A percentile compares a stretch with the other conserved stretches of the same genome.
phyloP scores from a whole-genome alignment of 2,329 filamentous ascomycete species.

The Coniella lustricola region DNA sequence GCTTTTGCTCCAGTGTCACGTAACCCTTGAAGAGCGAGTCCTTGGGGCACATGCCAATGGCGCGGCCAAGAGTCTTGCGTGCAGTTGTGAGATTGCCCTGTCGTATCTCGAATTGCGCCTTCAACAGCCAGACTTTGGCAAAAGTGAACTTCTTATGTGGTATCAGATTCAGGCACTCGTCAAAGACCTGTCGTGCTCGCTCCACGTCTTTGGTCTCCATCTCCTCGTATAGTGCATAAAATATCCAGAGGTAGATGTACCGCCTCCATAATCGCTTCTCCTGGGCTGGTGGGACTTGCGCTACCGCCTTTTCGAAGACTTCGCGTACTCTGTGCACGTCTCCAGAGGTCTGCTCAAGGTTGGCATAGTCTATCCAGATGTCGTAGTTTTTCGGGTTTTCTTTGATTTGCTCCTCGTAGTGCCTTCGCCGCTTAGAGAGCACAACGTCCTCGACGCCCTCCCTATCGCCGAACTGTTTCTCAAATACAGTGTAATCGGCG shows the following conservation, averaged over 20 bases:
- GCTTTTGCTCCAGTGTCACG: constrained; percentile 82
- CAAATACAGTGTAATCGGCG: constrained; percentile 93
- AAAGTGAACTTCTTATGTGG: constrained; percentile 98
- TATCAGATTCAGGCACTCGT: constrained; percentile 77
- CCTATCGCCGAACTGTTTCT: constrained; percentile 92
- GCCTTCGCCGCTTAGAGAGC: constrained; percentile 82
- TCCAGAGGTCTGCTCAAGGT: constrained; percentile 78
- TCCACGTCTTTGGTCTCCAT: constrained; percentile 71
- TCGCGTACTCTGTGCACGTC: constrained; percentile 81
- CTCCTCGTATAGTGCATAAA: constrained; percentile 95
- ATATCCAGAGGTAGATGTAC: constrained; percentile 97
- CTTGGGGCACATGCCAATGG: constrained; percentile 92
- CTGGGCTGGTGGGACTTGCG: constrained; percentile 87
- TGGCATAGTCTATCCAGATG: constrained; percentile 90
- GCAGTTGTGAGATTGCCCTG: constrained; percentile 74
- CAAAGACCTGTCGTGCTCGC: constrained; percentile 83
- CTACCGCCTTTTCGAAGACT: constrained; percentile 91
- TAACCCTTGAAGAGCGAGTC: constrained; percentile 93
- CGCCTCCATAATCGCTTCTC: constrained; percentile 96
- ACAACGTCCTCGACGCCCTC: constrained; percentile 95
- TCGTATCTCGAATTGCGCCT: constrained; percentile 87
- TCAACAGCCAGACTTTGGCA: constrained; percentile 91
- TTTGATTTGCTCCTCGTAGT: constrained; percentile 91
- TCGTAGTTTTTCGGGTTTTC: constrained; percentile 97
- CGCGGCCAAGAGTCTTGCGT: constrained; percentile 80